phyloP scores from a whole-genome alignment of 2,329 filamentous ascomycete species.

The Epichloe brachyelytri region DNA sequence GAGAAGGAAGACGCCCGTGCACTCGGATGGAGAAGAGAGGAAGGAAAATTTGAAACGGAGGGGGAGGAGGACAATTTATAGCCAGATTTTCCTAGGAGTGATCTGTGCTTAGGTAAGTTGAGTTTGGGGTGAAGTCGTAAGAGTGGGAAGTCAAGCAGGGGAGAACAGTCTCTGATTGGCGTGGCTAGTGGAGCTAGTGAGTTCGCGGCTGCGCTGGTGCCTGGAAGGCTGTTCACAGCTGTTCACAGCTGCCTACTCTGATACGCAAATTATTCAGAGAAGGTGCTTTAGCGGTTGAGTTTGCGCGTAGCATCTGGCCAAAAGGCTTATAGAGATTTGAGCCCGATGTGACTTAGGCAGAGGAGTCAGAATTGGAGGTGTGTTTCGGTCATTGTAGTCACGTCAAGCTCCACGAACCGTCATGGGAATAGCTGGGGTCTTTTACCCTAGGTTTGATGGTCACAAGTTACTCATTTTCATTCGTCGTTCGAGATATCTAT shows the following conservation, averaged over 20 bases:
- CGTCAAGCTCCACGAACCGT: no score
- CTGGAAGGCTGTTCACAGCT: neutral
- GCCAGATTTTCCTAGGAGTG: neutral
- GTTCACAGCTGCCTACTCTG: neutral
- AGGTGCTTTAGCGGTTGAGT: neutral
- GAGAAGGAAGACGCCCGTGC: slow-evolving; percentile 53
- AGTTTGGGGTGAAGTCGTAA: neutral
- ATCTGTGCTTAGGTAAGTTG: slow-evolving; percentile 6
- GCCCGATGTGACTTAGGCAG: no score
- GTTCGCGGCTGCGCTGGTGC: neutral
- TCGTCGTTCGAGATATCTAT: no score
- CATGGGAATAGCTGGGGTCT: no score
- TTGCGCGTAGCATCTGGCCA: no score
- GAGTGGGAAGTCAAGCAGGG: neutral
- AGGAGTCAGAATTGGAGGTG: no score
- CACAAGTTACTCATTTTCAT: no score
- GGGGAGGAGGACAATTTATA: slow-evolving; percentile 22
- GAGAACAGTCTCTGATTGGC: neutral
- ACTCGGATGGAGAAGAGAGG: slow-evolving; percentile 42
- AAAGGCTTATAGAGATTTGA: no score
- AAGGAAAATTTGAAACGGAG: slow-evolving; percentile 21
- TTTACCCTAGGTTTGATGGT: no score
- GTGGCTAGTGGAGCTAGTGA: neutral
- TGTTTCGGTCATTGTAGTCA: no score
- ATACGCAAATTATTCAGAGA: neutral